Conservation (phyloP, 1,284 basidiomycete species). For the Hortiboletus rubellus region DNA sequence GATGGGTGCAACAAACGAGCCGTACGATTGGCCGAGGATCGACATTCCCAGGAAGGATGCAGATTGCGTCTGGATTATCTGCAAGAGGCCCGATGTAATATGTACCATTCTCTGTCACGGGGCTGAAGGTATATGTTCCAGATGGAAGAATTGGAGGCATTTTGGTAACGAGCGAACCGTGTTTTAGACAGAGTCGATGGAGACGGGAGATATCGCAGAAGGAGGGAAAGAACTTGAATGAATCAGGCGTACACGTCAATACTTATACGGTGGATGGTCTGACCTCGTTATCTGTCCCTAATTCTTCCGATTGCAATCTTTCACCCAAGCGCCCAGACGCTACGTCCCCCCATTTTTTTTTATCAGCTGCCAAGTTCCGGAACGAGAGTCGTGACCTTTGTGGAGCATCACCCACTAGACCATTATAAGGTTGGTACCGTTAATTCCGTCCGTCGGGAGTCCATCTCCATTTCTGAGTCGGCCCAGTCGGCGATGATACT, state of each 20-base stretch:
- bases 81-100: neutral
- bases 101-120: neutral
- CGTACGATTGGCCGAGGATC: neutral
- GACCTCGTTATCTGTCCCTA: no score
- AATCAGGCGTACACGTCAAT: neutral
- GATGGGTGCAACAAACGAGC: neutral
- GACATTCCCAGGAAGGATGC: neutral
- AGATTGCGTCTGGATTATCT: neutral
- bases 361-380: no score
- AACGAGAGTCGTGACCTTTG: no score
- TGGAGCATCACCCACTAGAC: no score
- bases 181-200: neutral
- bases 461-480: no score
- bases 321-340: no score
- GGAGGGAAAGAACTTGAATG: neutral
- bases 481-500: no score
- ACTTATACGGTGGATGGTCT: neutral
- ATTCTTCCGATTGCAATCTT: no score
- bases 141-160: neutral
- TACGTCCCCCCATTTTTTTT: no score
- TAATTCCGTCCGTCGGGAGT: no score
- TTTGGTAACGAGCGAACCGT: neutral
- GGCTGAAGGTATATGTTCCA: constrained; percentile 1
- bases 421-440: no score
- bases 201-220: neutral